Conservation (phyloP, 805 yeast species). For the Ogataea saltuana region DNA sequence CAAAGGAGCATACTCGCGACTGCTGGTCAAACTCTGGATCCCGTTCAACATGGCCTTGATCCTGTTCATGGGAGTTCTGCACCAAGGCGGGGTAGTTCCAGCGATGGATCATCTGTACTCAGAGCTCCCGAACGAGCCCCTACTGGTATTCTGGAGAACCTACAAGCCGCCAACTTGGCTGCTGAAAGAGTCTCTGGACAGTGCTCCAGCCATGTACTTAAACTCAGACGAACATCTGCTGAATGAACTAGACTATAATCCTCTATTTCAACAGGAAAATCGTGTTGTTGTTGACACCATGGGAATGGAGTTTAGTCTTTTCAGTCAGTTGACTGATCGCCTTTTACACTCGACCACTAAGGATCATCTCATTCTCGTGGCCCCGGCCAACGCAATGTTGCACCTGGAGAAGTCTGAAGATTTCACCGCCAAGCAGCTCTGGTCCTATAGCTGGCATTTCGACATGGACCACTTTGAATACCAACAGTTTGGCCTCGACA, state of each 20-base stretch:
- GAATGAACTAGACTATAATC: constrained; percentile 18
- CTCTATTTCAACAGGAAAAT: constrained; percentile 10
- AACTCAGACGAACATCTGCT: constrained; percentile 29
- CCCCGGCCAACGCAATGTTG: constrained; percentile 33
- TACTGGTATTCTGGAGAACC: constrained; percentile 88
- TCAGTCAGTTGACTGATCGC: too few relatives aligned
- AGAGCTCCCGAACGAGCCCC: constrained; percentile 28
- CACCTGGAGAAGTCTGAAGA: constrained; percentile 12
- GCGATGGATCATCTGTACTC: constrained; percentile 47
- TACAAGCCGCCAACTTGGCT: constrained; percentile 94
- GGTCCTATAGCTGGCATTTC: constrained; percentile 50
- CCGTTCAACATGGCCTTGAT: constrained; percentile 62
- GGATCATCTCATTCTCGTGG: too few relatives aligned
- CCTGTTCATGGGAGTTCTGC: constrained; percentile 73
- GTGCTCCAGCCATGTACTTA: constrained; percentile 5
- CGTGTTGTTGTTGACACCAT: constrained; percentile 44
- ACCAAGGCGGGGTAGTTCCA: constrained; percentile 88
- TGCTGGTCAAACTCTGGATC: constrained; percentile 51
- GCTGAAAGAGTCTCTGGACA: constrained; percentile 9
- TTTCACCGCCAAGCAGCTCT: constrained; percentile 24
- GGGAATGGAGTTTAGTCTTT: constrained; percentile 41
- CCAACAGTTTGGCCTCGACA: constrained; percentile 37
- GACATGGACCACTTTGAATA: constrained; percentile 77
- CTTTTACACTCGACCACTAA: too few relatives aligned
- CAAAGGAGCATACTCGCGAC: constrained; percentile 17